A percentile compares a stretch with the other conserved stretches of the same genome.
phyloP scores from a whole-genome alignment of 1,284 basidiomycete species.

The Chondrostereum purpureum region DNA sequence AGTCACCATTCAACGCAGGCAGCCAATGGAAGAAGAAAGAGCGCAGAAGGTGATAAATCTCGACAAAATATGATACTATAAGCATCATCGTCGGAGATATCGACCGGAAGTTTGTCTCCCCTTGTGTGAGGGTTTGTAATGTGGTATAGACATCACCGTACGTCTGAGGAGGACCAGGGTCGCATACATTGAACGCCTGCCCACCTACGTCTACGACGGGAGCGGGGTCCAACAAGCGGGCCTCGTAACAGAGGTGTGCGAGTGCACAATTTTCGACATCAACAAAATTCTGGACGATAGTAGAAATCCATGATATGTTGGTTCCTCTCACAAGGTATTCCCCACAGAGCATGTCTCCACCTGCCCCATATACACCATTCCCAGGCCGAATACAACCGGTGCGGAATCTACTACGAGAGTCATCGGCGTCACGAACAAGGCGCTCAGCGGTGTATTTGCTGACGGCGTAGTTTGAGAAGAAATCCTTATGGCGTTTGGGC shows the following conservation, averaged over 20 bases:
- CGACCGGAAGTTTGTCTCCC: constrained; percentile 43
- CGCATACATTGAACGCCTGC: constrained; percentile 56
- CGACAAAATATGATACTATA: constrained; percentile 46
- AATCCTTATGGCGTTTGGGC: constrained; percentile 45
- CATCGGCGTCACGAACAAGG: constrained; percentile 50
- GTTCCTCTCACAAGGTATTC: constrained; percentile 50
- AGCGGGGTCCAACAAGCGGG: constrained; percentile 45
- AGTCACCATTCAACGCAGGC: constrained; percentile 44
- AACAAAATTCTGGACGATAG: constrained; percentile 53
- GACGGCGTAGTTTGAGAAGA: constrained; percentile 65
- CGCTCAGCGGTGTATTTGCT: constrained; percentile 51
- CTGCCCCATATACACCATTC: constrained; percentile 67
- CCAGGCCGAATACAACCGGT: constrained; percentile 71
- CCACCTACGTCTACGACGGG: constrained; percentile 61
- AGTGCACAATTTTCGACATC: constrained; percentile 71
- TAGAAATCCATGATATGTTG: constrained; percentile 57
- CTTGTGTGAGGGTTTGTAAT: constrained; percentile 41
- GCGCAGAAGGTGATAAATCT: constrained; percentile 44
- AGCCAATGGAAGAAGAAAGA: constrained; percentile 32
- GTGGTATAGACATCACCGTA: constrained; percentile 54
- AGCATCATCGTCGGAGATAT: constrained; percentile 53
- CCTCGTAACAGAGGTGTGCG: constrained; percentile 67
- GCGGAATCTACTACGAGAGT: constrained; percentile 37
- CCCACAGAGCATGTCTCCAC: constrained; percentile 62
- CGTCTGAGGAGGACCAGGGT: constrained; percentile 53